A percentile compares a stretch with the other conserved stretches of the same genome.
Conservation (phyloP, 1,284 basidiomycete species). For the Irpex sp. region DNA sequence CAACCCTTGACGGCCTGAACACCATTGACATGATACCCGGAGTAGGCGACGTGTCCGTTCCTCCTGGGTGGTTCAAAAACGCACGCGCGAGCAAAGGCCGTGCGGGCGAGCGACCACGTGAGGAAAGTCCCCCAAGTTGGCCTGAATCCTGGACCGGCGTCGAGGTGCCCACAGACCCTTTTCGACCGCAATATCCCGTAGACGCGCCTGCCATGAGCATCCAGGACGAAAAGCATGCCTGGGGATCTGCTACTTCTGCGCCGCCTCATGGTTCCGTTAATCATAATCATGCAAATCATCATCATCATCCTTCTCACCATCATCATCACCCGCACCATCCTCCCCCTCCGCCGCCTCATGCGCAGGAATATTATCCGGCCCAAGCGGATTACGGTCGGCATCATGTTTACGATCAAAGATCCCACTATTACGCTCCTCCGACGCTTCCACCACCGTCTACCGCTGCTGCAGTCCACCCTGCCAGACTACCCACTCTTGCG, state of each 20-base stretch:
- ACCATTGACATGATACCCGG: slow-evolving; percentile 65
- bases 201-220: slow-evolving; percentile 7
- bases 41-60: slow-evolving; percentile 60
- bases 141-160: slow-evolving; percentile 26
- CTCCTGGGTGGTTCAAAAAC: slow-evolving; percentile 73
- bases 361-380: not conserved
- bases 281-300: not conserved
- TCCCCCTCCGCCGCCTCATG: not conserved
- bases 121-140: slow-evolving; percentile 20
- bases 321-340: not conserved
- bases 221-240: not conserved
- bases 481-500: slow-evolving; percentile 19
- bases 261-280: not conserved
- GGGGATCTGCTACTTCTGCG: not conserved
- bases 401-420: not conserved
- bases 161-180: slow-evolving; percentile 13
- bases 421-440: not conserved
- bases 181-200: slow-evolving; percentile 17
- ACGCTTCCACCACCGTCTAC: slow-evolving; percentile 1
- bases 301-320: slow-evolving; percentile 1
- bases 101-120: slow-evolving; percentile 40
- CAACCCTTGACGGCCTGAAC: slow-evolving; percentile 60
- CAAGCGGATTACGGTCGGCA: not conserved
- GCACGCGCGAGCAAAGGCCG: slow-evolving; percentile 63
- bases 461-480: not conserved